Percentiles rank a stretch among this genome's conserved stretches.
These are phyloP conservation scores for Saccharomycopsis hybrid DNA, from an alignment of 1,139 yeast species.

Conservation along the genomic window DNA sequence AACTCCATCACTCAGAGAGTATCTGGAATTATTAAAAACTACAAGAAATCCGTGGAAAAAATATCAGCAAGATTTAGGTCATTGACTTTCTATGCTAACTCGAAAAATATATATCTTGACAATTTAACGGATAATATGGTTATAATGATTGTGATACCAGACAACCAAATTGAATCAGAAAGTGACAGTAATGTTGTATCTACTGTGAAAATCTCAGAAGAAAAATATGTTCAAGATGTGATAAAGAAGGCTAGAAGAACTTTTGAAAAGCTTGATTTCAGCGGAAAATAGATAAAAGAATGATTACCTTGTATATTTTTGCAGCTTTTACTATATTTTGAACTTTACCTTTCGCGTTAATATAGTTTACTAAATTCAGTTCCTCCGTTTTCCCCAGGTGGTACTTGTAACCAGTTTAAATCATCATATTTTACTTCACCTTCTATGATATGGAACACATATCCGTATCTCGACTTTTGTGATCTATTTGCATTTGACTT, in stretches of 20 bases:
- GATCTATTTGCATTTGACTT: conserved; percentile 60
- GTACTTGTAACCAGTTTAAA: conserved; percentile 73
- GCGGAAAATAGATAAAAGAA: conserved; percentile 1
- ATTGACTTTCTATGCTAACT: conserved; percentile 40
- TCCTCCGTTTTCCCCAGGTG: conserved; percentile 54
- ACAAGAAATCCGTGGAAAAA: conserved; percentile 32
- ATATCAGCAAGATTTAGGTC: conserved; percentile 40
- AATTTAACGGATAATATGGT: conserved; percentile 44
- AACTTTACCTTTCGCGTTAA: conserved; percentile 4
- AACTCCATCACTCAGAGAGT: conserved; percentile 32
- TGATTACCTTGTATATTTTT: background rate
- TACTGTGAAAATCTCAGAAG: conserved; percentile 16
- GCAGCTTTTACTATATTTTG: background rate
- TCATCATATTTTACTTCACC: conserved; percentile 54
- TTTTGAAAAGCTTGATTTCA: conserved; percentile 20
- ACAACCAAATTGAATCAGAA: background rate
- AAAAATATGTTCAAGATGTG: conserved; percentile 18
- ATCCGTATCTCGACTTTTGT: conserved; percentile 58
- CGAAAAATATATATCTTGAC: conserved; percentile 42
- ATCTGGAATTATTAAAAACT: conserved; percentile 44
- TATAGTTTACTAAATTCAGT: conserved; percentile 48
- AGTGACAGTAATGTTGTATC: background rate
- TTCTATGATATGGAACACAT: conserved; percentile 75
- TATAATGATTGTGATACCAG: conserved; percentile 37
- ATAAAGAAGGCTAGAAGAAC: conserved; percentile 17